Conservation (phyloP, 306 rosid species). For the Quercus berberidifolia region DNA sequence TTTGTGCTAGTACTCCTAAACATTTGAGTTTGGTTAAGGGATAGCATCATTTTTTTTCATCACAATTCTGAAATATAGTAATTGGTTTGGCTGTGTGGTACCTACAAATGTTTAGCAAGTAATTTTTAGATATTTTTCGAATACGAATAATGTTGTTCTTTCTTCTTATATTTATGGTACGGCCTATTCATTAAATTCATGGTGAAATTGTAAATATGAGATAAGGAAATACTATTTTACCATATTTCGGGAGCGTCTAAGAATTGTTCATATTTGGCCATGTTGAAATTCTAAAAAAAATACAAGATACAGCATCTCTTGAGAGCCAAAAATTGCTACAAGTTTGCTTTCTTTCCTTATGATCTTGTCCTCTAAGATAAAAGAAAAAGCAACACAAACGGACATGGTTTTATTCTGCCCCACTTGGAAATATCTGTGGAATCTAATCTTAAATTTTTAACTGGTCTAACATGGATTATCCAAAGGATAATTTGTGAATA, state of each 20-base stretch:
- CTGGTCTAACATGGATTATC: slow-evolving; percentile 3
- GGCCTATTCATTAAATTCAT: too few species aligned
- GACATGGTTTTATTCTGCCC: background rate
- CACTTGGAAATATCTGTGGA: slow-evolving; percentile 16
- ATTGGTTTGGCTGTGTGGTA: too few species aligned
- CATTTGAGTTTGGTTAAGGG: background rate
- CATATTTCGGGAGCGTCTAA: accelerated
- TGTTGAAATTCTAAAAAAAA: too few species aligned
- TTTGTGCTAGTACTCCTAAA: background rate
- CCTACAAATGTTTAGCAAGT: too few species aligned
- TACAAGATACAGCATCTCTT: too few species aligned
- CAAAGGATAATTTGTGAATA: slow-evolving; percentile 3
- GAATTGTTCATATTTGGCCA: too few species aligned
- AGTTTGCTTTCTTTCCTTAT: too few species aligned
- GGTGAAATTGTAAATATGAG: accelerated
- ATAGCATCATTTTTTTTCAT: background rate
- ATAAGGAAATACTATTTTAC: accelerated
- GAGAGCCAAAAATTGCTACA: too few species aligned
- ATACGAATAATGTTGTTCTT: accelerated
- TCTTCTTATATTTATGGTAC: accelerated
- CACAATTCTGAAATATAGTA: too few species aligned
- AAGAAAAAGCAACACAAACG: too few species aligned
- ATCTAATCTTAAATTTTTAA: background rate
- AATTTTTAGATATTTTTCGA: accelerated
- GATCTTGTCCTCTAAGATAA: too few species aligned